Conservation (phyloP, 2,329 filamentous ascomycete species). For the Botryotinia narcissicola region DNA sequence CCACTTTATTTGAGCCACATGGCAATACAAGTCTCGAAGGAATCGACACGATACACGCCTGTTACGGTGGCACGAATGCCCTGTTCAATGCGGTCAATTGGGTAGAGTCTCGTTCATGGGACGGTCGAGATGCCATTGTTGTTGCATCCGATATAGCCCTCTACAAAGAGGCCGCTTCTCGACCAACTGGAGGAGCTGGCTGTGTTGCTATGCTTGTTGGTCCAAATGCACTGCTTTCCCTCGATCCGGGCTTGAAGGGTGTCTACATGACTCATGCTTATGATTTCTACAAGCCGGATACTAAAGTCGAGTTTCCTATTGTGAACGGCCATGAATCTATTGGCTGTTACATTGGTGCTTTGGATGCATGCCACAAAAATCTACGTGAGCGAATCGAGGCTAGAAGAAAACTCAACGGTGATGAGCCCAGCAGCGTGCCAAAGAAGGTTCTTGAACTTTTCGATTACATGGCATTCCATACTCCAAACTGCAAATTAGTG, state of each 20-base stretch:
- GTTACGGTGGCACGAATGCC: constrained; percentile 83
- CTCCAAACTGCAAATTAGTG: constrained; percentile 9
- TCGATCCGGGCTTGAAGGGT: not conserved
- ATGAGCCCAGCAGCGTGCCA: too few species aligned
- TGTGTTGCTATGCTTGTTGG: constrained; percentile 15
- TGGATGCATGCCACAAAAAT: constrained; percentile 7
- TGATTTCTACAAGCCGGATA: constrained; percentile 18
- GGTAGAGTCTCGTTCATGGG: constrained; percentile 84
- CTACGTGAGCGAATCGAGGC: not conserved
- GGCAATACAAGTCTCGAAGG: constrained; percentile 83
- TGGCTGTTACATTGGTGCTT: constrained; percentile 2
- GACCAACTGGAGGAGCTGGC: constrained; percentile 10
- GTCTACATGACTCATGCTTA: constrained; percentile 9
- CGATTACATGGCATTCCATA: constrained; percentile 11
- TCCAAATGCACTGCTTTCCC: not conserved
- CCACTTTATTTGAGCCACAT: constrained; percentile 69
- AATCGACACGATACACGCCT: constrained; percentile 79
- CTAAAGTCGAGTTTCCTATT: constrained; percentile 1
- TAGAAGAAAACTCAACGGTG: not conserved
- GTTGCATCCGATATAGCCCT: constrained; percentile 10
- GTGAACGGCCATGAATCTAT: constrained; percentile 11
- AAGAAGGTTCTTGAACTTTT: not conserved
- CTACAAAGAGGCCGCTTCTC: constrained; percentile 6
- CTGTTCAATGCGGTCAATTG: constrained; percentile 82
- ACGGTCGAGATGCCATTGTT: constrained; percentile 48